Evolutionary conservation across 805 yeast species (phyloP), one percentile per base, ranked within the genome.

Genomic region (Peterozyma toletana): DNA sequence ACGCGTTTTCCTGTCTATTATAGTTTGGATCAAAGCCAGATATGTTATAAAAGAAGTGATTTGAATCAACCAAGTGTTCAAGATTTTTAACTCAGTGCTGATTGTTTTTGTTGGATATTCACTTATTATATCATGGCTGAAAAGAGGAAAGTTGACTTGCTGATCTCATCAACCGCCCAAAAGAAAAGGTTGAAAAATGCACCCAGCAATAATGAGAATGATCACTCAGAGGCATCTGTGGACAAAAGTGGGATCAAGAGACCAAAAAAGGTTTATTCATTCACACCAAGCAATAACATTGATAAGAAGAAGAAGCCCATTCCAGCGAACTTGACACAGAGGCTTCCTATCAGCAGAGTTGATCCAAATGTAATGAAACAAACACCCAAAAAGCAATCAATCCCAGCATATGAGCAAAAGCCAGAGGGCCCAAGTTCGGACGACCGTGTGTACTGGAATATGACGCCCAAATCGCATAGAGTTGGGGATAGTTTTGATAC

Each of bases 391-490:
- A 44, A 43, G 33, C 35, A 42, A 35, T 18, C 14, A 6, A 42
- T 30, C 17, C 36, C 37, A n/a, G 58, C 27, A 21, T 21, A 21
- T 7, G 27, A 21, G 27, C 27, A 21, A 21, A 21, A 21, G 27
- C 27, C 27, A 21, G 27, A 21, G 27, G 27, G 55, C 34, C 57
- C 50, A 5, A 57, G 68, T 35, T 59, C 66, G 1, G 67, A 63
- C 39, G 67, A 63, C 41, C 58, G 56, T 18, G 62, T 63, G 9
- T 62, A 58, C 40, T 71, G 77, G 77, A 69, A 62, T 13, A 55
- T 55, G 11, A 66, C 73, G 5, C 75, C 76, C 29, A 52, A 50
- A n/a, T 48, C 52, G 31, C 49, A 43, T 33, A 49, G 48, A 37
- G 42, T 43, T 33, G 41, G 48, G 18, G 51, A 45, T 31, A 43